A percentile compares a stretch with the other conserved stretches of the same genome.
Evolutionary conservation across 2,329 filamentous ascomycete genomes (phyloP).

Genomic region (Fusarium camptoceras): DNA sequence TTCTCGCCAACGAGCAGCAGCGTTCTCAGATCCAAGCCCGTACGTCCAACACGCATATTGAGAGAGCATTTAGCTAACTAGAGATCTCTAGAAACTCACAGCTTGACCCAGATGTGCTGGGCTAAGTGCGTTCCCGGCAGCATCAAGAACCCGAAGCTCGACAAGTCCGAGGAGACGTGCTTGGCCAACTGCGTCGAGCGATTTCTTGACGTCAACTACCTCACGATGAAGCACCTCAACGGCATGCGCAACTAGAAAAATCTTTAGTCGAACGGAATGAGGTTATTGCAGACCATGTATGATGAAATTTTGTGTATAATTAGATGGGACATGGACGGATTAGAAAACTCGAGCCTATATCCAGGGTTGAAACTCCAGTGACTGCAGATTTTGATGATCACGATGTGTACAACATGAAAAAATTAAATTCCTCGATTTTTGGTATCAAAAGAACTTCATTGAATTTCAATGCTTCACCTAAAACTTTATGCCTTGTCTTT

Average conservation of each 20-base stretch:
- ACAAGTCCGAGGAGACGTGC: constrained; percentile 83
- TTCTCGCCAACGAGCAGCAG: constrained; percentile 85
- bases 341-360: neutral
- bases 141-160: constrained; percentile 78
- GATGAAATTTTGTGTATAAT: constrained; percentile 27
- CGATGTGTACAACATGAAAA: constrained; percentile 27
- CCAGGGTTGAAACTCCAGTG: neutral
- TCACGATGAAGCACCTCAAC: constrained; percentile 88
- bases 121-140: constrained; percentile 87
- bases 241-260: constrained; percentile 56
- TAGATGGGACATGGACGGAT: constrained; percentile 20
- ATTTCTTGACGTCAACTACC: constrained; percentile 88
- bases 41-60: constrained; percentile 55
- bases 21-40: constrained; percentile 76
- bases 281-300: constrained; percentile 5
- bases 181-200: constrained; percentile 93
- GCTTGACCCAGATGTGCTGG: constrained; percentile 83
- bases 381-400: constrained; percentile 8
- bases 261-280: neutral
- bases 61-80: constrained; percentile 16
- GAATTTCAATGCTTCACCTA: neutral
- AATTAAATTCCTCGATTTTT: neutral
- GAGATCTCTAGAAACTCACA: constrained; percentile 61
- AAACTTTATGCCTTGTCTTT: too few species aligned
- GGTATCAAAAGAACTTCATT: neutral